These are phyloP conservation scores for Aureoboletus auriporus DNA, from an alignment of 768 basidiomycete species.

Conservation along the genomic window DNA sequence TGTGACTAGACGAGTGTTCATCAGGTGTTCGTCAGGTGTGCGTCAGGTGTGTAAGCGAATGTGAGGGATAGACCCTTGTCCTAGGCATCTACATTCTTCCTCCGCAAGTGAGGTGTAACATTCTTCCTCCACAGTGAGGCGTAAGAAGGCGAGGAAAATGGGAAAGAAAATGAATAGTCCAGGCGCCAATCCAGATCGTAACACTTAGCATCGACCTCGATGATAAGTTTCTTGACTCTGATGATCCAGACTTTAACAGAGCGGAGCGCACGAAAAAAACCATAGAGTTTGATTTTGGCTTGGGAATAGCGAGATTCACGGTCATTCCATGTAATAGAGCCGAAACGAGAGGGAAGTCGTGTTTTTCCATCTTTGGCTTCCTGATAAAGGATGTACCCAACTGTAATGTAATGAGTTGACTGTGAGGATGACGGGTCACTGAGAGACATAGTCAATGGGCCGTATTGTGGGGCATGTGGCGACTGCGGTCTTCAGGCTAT, in stretches of 20 bases:
- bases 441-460: constrained; percentile 10
- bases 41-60: too few relatives aligned
- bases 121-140: too few relatives aligned
- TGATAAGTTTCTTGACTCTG: constrained; percentile 28
- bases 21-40: too few relatives aligned
- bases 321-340: constrained; percentile 36
- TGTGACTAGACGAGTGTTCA: too few relatives aligned
- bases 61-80: too few relatives aligned
- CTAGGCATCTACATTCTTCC: too few relatives aligned
- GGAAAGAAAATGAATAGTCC: too few relatives aligned
- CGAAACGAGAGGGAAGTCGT: constrained; percentile 30
- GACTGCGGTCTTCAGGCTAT: constrained; percentile 19
- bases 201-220: constrained; percentile 6
- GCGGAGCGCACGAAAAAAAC: constrained; percentile 23
- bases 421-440: constrained; percentile 8
- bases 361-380: constrained; percentile 16
- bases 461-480: constrained; percentile 1
- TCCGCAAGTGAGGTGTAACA: too few relatives aligned
- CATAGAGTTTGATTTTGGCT: constrained; percentile 27
- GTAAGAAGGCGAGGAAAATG: too few relatives aligned
- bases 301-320: constrained; percentile 9
- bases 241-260: constrained; percentile 25
- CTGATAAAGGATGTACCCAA: constrained; percentile 33
- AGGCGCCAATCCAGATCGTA: too few relatives aligned
- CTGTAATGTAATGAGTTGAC: constrained; percentile 31